These are phyloP conservation scores for Sphaerulina musiva DNA, from an alignment of 2,329 filamentous ascomycete species.

Conservation along the genomic window DNA sequence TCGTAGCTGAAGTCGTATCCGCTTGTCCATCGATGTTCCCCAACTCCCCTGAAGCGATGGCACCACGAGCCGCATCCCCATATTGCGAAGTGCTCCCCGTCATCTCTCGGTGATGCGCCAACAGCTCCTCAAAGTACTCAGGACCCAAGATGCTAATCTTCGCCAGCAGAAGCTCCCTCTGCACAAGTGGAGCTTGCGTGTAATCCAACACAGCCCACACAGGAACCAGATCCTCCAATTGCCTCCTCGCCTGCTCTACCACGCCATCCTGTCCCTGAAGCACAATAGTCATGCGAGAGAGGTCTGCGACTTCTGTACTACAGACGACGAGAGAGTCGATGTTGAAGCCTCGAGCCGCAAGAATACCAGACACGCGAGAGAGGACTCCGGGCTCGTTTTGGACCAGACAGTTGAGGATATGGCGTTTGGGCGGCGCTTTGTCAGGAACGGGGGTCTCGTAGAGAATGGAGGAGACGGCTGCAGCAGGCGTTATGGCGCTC, in stretches of 20 bases:
- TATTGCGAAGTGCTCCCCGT: constrained; percentile 34
- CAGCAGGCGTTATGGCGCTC: constrained; percentile 73
- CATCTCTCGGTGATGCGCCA: constrained; percentile 93
- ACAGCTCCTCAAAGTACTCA: constrained; percentile 95
- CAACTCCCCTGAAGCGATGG: constrained; percentile 22
- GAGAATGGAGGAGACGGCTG: constrained; percentile 94
- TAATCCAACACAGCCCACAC: constrained; percentile 99
- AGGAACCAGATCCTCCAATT: constrained; percentile 92
- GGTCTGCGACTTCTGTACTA: constrained; percentile 92
- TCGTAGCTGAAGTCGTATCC: constrained; percentile 8
- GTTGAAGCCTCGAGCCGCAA: constrained; percentile 95
- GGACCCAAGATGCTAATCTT: constrained; percentile 96
- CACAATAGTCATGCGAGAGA: constrained; percentile 98
- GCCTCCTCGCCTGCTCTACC: constrained; percentile 90
- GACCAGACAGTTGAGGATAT: constrained; percentile 95
- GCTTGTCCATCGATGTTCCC: constrained; percentile 18
- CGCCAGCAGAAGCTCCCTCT: constrained; percentile 88
- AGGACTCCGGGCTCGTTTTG: constrained; percentile 98
- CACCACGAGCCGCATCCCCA: constrained; percentile 21
- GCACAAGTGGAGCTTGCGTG: constrained; percentile 82
- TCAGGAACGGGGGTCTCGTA: constrained; percentile 93
- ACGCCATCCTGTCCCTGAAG: constrained; percentile 93
- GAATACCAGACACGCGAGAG: constrained; percentile 90
- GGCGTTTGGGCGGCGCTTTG: constrained; percentile 76
- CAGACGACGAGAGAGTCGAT: constrained; percentile 98